These are phyloP conservation scores for Choanephora cucurbitarum DNA, from an alignment of 371 early-diverging fungal genomes.

Conservation along the genomic window DNA sequence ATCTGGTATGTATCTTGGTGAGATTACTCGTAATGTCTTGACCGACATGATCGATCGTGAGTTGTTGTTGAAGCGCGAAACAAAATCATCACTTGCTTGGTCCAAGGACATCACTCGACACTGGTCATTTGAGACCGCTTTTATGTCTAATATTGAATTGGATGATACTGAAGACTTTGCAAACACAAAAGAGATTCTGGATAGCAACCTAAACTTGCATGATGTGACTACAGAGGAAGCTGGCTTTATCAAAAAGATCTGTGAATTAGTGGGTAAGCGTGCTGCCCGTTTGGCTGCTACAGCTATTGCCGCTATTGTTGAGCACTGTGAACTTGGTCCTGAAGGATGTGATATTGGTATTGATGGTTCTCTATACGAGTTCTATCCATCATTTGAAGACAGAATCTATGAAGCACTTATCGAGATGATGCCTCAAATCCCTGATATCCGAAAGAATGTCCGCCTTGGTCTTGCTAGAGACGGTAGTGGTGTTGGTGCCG, in stretches of 20 bases:
- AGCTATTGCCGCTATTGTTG: slow-evolving; percentile 82
- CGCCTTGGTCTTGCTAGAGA: slow-evolving; percentile 61
- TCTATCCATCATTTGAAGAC: slow-evolving; percentile 87
- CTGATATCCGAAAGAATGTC: slow-evolving; percentile 54
- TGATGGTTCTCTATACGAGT: slow-evolving; percentile 93
- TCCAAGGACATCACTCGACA: slow-evolving; percentile 70
- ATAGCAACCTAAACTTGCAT: slow-evolving; percentile 69
- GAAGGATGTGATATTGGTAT: slow-evolving; percentile 83
- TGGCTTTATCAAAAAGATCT: slow-evolving; percentile 78
- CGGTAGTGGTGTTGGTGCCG: slow-evolving; percentile 56
- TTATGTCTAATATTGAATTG: slow-evolving; percentile 89
- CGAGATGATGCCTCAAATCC: slow-evolving; percentile 47
- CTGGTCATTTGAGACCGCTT: slow-evolving; percentile 87
- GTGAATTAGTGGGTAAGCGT: slow-evolving; percentile 85
- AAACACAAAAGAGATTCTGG: slow-evolving; percentile 73
- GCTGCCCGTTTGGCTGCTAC: slow-evolving; percentile 88
- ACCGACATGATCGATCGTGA: slow-evolving; percentile 83
- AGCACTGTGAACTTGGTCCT: slow-evolving; percentile 54
- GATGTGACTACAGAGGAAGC: slow-evolving; percentile 76
- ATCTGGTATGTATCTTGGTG: slow-evolving; percentile 95
- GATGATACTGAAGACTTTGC: slow-evolving; percentile 71
- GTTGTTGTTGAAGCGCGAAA: slow-evolving; percentile 68
- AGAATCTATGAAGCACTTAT: slow-evolving; percentile 75
- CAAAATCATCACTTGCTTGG: slow-evolving; percentile 34
- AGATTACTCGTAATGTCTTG: slow-evolving; percentile 81